These are phyloP conservation scores for Aspergillus carlsbadensis DNA, from an alignment of 495 filamentous ascomycete genomes.

Conservation along the genomic window DNA sequence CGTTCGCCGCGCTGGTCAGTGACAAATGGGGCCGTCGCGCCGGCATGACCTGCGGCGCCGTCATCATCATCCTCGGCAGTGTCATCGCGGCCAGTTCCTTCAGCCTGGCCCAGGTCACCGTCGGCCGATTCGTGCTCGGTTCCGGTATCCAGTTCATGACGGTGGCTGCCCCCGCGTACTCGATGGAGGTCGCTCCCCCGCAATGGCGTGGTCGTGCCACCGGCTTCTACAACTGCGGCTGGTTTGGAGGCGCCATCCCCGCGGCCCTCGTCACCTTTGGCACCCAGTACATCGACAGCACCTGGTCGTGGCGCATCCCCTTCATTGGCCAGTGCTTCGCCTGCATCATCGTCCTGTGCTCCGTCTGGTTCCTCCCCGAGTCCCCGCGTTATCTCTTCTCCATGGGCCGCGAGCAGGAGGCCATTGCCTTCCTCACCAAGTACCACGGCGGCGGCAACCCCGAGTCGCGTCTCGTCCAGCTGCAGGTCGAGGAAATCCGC, in stretches of 20 bases:
- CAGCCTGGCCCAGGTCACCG: conserved; percentile 59
- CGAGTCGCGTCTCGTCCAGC: conserved; percentile 50
- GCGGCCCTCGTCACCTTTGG: conserved; percentile 43
- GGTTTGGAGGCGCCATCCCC: conserved; percentile 57
- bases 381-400: conserved; percentile 59
- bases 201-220: conserved; percentile 57
- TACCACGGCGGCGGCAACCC: conserved; percentile 57
- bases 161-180: conserved; percentile 72
- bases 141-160: conserved; percentile 70
- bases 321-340: conserved; percentile 46
- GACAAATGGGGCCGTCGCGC: conserved; percentile 56
- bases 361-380: conserved; percentile 60
- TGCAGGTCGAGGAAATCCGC: conserved; percentile 59
- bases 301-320: conserved; percentile 58
- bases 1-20: conserved; percentile 35
- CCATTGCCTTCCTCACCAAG: conserved; percentile 52
- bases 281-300: conserved; percentile 37
- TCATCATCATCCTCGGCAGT: conserved; percentile 62
- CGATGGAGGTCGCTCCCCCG: conserved; percentile 74
- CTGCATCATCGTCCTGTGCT: conserved; percentile 50
- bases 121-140: conserved; percentile 74
- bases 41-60: conserved; percentile 64
- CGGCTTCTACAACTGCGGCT: conserved; percentile 61
- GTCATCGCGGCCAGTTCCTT: conserved; percentile 48
- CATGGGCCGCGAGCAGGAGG: conserved; percentile 52